phyloP scores from a whole-genome alignment of 345 rosid species.

The Pugionium dolabratum region DNA sequence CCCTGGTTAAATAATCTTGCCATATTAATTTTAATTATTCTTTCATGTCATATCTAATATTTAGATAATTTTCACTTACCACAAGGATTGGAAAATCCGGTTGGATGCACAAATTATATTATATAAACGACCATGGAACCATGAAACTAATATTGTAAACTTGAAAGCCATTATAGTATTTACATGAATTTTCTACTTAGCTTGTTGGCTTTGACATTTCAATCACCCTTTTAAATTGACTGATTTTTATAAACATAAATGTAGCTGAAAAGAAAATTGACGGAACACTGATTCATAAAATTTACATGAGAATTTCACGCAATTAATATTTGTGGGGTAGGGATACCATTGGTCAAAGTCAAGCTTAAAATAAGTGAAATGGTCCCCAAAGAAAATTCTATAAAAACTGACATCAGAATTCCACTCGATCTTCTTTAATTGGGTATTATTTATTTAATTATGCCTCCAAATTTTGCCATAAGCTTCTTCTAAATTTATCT shows the following conservation, averaged over 20 bases:
- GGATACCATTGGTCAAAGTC: slow-evolving; percentile 14
- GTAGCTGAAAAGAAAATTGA: slow-evolving; percentile 14
- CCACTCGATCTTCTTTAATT: background rate
- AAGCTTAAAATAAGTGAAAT: slow-evolving; percentile 16
- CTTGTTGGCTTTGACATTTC: background rate
- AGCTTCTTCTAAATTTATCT: background rate
- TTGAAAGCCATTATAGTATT: no score
- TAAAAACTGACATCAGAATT: slow-evolving; percentile 19
- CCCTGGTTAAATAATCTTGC: no score
- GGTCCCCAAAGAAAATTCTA: slow-evolving; percentile 12
- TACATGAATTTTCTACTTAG: no score
- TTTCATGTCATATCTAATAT: no score
- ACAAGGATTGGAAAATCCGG: no score
- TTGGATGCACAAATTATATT: no score
- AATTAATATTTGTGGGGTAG: background rate
- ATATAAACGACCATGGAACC: no score
- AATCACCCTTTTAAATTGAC: background rate
- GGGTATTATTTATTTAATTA: background rate
- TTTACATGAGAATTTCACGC: background rate
- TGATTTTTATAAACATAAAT: background rate
- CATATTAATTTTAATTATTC: no score
- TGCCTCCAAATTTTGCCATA: background rate
- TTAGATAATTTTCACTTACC: no score
- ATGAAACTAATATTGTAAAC: no score
- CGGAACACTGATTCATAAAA: background rate